Conservation (phyloP, 73 alveolate genomes). For the Blepharisma japonicum region DNA sequence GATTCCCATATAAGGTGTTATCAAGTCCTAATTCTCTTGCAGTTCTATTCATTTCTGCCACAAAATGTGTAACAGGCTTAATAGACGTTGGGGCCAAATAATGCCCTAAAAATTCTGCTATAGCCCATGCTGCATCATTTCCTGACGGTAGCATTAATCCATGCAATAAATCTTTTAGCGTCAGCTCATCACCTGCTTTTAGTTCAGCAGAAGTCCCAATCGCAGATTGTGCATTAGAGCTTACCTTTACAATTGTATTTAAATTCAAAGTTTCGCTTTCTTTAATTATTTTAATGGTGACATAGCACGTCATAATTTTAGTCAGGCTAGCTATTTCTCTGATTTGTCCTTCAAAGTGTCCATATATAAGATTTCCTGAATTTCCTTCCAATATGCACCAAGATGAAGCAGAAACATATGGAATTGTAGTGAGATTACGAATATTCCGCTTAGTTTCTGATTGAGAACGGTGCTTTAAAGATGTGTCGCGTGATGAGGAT, state of each 20-base stretch:
- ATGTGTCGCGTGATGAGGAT: too few relatives aligned
- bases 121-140: constrained; percentile 72
- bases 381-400: constrained; percentile 25
- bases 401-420: background rate
- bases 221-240: constrained; percentile 56
- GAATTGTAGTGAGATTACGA: background rate
- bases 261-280: constrained; percentile 50
- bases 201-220: constrained; percentile 82
- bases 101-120: constrained; percentile 67
- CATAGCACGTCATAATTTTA: constrained; percentile 81
- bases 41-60: constrained; percentile 33
- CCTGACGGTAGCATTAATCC: constrained; percentile 91
- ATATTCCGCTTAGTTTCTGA: constrained; percentile 5
- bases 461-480: background rate
- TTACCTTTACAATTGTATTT: constrained; percentile 62
- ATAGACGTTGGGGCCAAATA: constrained; percentile 35
- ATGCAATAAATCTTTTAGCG: constrained; percentile 66
- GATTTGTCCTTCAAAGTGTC: background rate
- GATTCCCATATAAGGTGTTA: constrained; percentile 23
- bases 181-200: constrained; percentile 51
- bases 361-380: background rate
- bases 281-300: constrained; percentile 52
- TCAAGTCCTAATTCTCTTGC: constrained; percentile 18
- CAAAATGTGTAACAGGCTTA: background rate
- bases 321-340: constrained; percentile 83